Percentiles rank a stretch among this genome's conserved stretches.
Conservation (phyloP, 805 yeast genomes). For the Candida pseudofarinosa region DNA sequence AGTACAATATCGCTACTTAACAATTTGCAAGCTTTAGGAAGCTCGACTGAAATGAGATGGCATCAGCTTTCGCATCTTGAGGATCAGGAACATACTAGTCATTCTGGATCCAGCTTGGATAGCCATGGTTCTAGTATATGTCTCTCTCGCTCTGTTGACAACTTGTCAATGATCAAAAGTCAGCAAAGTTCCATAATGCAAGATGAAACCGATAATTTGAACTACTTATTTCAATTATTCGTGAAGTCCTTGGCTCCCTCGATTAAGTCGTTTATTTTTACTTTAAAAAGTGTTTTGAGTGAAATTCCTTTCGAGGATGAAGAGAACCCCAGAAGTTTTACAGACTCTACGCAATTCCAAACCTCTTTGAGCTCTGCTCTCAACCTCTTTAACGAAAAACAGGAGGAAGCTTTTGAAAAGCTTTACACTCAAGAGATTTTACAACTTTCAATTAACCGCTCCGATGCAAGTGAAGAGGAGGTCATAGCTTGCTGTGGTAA, state of each 20-base stretch:
- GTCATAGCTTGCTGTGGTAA: constrained; percentile 84
- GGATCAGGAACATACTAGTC: constrained; percentile 7
- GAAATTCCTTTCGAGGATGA: constrained; percentile 53
- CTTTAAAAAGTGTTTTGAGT: constrained; percentile 56
- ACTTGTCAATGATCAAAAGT: constrained; percentile 21
- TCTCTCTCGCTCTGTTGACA: constrained; percentile 26
- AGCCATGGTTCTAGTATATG: constrained; percentile 14
- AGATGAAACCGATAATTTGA: constrained; percentile 5
- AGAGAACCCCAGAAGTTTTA: constrained; percentile 27
- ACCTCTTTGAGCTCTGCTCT: constrained; percentile 48
- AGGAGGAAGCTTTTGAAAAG: constrained; percentile 51
- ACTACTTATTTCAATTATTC: constrained; percentile 57
- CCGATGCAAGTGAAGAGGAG: constrained; percentile 61
- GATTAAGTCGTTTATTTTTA: constrained; percentile 58
- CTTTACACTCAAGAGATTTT: constrained; percentile 57
- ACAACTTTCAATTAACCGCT: constrained; percentile 27
- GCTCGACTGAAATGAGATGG: constrained; percentile 68
- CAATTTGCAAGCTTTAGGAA: constrained; percentile 62
- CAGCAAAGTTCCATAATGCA: constrained; percentile 13
- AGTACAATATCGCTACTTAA: constrained; percentile 50
- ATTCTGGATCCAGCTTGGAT: constrained; percentile 19
- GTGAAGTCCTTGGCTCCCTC: constrained; percentile 71
- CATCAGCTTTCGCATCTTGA: constrained; percentile 36
- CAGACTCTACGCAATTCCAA: constrained; percentile 41
- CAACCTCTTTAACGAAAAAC: constrained; percentile 52